These are phyloP conservation scores for Magnaporthiopsis incrustans DNA, from an alignment of 2,329 filamentous ascomycete species.

Conservation along the genomic window DNA sequence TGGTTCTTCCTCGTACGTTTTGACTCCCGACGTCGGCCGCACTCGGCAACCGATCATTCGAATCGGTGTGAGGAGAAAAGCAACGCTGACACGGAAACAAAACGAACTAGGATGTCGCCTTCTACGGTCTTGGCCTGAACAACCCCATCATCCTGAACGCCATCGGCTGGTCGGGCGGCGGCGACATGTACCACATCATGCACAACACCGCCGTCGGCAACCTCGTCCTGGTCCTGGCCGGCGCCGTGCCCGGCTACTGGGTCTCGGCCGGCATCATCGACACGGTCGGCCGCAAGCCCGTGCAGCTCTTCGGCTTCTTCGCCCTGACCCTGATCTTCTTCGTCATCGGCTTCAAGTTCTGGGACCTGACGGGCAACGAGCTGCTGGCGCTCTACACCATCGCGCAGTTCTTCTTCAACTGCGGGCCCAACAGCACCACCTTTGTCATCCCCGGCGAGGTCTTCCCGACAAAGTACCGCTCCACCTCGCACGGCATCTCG, in stretches of 20 bases:
- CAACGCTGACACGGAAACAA: not conserved
- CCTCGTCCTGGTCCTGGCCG: conserved; percentile 69
- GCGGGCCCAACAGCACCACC: conserved; percentile 49
- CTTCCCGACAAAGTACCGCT: conserved; percentile 49
- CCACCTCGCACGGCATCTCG: conserved; percentile 49
- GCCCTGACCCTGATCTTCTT: conserved; percentile 54
- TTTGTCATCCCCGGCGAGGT: conserved; percentile 50
- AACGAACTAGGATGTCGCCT: conserved; percentile 34
- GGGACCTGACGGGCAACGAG: conserved; percentile 40
- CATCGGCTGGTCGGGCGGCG: conserved; percentile 55
- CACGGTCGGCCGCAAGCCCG: conserved; percentile 67
- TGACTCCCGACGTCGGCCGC: not conserved
- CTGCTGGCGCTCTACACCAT: conserved; percentile 48
- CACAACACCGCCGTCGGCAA: conserved; percentile 73
- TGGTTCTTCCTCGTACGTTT: conserved; percentile 62
- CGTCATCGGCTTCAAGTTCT: conserved; percentile 55
- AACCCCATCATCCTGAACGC: conserved; percentile 63
- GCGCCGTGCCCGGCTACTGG: conserved; percentile 77
- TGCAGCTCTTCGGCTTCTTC: conserved; percentile 58
- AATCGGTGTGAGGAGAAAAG: not conserved
- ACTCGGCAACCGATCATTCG: no score
- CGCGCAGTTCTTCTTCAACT: conserved; percentile 54
- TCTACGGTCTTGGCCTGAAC: conserved; percentile 66
- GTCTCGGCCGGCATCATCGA: conserved; percentile 64
- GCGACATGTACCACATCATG: conserved; percentile 58